These are phyloP conservation scores for Bolboschoenoplectus hybrid DNA, from an alignment of 202 grass and related monocot species.

Conservation along the genomic window DNA sequence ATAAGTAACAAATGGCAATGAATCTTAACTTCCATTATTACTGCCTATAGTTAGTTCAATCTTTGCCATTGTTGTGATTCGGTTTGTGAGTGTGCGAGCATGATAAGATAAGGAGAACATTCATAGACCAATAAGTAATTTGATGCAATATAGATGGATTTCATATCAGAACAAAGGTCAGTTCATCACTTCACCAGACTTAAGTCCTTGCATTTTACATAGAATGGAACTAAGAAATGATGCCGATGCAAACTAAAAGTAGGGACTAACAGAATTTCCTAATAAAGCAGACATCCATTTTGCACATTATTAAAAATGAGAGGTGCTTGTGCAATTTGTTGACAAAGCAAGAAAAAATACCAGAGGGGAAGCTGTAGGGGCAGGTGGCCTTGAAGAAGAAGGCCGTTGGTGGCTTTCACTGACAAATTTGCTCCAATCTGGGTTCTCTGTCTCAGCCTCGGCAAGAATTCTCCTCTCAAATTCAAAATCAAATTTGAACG, in stretches of 20 bases:
- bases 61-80: not conserved
- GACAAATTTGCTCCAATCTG: slow-evolving; percentile 78
- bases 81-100: not conserved
- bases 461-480: slow-evolving; percentile 90
- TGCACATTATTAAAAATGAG: not conserved
- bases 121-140: not conserved
- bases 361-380: slow-evolving; percentile 39
- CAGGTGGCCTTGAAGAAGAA: slow-evolving; percentile 32
- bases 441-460: slow-evolving; percentile 86
- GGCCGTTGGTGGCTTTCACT: slow-evolving; percentile 52
- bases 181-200: not conserved
- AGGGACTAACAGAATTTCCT: not conserved
- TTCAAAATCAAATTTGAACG: slow-evolving; percentile 90
- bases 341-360: slow-evolving; percentile 32
- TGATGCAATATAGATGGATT: not conserved
- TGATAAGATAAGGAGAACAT: not conserved
- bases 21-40: not conserved
- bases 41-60: not conserved
- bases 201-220: not conserved
- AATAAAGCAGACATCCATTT: not conserved
- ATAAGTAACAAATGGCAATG: not conserved
- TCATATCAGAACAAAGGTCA: not conserved
- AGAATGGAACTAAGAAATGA: not conserved
- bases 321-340: not conserved
- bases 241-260: not conserved